phyloP scores from a whole-genome alignment of 2,329 filamentous ascomycete genomes.

The Beauveria sp. region DNA sequence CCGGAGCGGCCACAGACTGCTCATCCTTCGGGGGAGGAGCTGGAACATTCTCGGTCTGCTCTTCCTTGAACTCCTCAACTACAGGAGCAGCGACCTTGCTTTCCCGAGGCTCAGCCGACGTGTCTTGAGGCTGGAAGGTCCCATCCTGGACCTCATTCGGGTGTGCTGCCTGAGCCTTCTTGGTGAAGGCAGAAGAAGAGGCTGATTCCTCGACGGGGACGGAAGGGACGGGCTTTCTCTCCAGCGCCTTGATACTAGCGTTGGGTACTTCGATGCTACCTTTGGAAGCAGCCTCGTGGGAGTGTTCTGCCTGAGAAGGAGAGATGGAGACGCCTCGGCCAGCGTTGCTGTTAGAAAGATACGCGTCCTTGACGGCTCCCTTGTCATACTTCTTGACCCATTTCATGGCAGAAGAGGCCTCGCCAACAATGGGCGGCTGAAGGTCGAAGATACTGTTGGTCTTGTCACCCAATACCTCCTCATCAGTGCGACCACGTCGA shows the following conservation, averaged over 20 bases:
- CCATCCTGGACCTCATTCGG: not conserved
- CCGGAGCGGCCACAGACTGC: constrained; percentile 10
- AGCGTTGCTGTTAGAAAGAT: constrained; percentile 65
- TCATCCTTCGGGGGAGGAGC: constrained; percentile 20
- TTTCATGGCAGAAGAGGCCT: constrained; percentile 89
- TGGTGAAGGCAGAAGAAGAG: not conserved
- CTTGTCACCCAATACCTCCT: constrained; percentile 55
- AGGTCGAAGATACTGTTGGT: constrained; percentile 86
- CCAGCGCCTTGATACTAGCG: constrained; percentile 3
- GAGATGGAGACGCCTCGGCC: constrained; percentile 53
- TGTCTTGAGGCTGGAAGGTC: not conserved
- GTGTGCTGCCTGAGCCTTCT: not conserved
- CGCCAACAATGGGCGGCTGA: constrained; percentile 74
- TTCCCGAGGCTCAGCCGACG: not conserved
- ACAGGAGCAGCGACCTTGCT: not conserved
- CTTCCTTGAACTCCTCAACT: not conserved
- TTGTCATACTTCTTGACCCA: constrained; percentile 97
- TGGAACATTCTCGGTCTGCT: not conserved
- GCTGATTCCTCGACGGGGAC: not conserved
- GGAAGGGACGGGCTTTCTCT: not conserved
- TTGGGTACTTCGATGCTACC: constrained; percentile 17
- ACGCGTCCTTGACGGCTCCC: constrained; percentile 75
- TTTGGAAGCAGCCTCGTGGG: constrained; percentile 16
- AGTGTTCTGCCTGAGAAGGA: constrained; percentile 27
- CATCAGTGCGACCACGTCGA: constrained; percentile 49